These are phyloP conservation scores for Tilletia caries DNA, from an alignment of 1,284 basidiomycete genomes.

Conservation along the genomic window DNA sequence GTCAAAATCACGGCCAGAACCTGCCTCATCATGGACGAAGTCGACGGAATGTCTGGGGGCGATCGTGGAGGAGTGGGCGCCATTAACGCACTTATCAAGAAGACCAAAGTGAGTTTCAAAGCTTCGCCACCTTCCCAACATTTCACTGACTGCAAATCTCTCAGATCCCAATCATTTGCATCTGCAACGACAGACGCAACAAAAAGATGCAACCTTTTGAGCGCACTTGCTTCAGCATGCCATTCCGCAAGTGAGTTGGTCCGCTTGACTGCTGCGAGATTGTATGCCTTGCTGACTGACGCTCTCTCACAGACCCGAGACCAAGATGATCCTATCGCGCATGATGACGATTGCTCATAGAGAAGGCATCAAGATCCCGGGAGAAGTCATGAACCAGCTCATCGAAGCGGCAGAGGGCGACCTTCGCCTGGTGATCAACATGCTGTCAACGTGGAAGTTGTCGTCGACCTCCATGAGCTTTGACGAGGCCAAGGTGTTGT, in stretches of 20 bases:
- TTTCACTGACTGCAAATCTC: background rate
- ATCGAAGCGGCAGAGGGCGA: slow-evolving; percentile 84
- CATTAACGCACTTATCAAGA: slow-evolving; percentile 84
- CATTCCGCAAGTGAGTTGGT: slow-evolving; percentile 63
- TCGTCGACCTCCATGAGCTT: slow-evolving; percentile 41
- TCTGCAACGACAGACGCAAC: slow-evolving; percentile 82
- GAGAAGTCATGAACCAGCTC: slow-evolving; percentile 87
- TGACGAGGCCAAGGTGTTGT: slow-evolving; percentile 82
- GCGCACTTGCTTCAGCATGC: slow-evolving; percentile 69
- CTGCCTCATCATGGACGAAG: slow-evolving; percentile 97
- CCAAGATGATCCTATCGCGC: slow-evolving; percentile 19
- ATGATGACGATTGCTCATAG: slow-evolving; percentile 74
- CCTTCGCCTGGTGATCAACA: slow-evolving; percentile 93
- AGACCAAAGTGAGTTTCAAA: slow-evolving; percentile 66
- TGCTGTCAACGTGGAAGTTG: slow-evolving; percentile 88
- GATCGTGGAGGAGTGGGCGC: slow-evolving; percentile 95
- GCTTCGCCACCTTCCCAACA: background rate
- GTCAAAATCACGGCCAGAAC: slow-evolving; percentile 70
- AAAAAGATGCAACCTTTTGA: slow-evolving; percentile 87
- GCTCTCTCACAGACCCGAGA: background rate
- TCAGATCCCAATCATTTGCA: slow-evolving; percentile 93
- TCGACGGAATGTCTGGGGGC: slow-evolving; percentile 97
- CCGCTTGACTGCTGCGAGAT: slow-evolving; percentile 31
- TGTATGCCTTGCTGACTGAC: background rate
- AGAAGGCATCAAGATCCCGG: slow-evolving; percentile 76